These are phyloP conservation scores for Aquilaria sinensis DNA, from an alignment of 345 rosid genomes.

Conservation along the genomic window DNA sequence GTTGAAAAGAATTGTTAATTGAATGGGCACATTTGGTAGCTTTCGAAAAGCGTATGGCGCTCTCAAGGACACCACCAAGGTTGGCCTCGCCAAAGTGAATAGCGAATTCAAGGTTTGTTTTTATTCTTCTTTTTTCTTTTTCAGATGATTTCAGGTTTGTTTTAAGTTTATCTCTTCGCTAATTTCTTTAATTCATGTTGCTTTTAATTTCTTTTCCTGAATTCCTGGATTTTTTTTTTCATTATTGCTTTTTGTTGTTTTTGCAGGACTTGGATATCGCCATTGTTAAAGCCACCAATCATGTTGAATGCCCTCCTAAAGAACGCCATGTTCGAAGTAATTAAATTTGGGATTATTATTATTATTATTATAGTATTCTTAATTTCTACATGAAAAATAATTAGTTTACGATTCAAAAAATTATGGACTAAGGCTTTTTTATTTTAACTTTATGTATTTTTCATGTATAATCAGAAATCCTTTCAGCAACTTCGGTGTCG, in stretches of 20 bases:
- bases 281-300: conserved; percentile 93
- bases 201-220: not conserved
- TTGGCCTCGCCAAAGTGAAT: conserved; percentile 98
- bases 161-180: too few species aligned
- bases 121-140: not conserved
- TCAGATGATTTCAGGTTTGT: not conserved
- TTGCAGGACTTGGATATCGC: conserved; percentile 88
- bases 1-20: too few species aligned
- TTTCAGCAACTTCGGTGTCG: conserved; percentile 77
- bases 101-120: conserved; percentile 82
- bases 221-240: not conserved
- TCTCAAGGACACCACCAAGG: conserved; percentile 91
- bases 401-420: not conserved
- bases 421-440: not conserved
- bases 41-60: conserved; percentile 95
- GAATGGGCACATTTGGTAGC: conserved; percentile 76
- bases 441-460: not conserved
- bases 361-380: not conserved
- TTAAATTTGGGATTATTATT: not conserved
- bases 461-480: conserved; percentile 41
- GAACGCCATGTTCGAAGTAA: conserved; percentile 96
- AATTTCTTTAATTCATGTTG: not conserved
- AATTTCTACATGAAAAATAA: not conserved
- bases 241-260: not conserved
- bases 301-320: conserved; percentile 89